Evolutionary conservation across 108 stramenopile species (phyloP), one percentile per base, ranked within the genome.

Genomic region (Cyclotella cryptica): DNA sequence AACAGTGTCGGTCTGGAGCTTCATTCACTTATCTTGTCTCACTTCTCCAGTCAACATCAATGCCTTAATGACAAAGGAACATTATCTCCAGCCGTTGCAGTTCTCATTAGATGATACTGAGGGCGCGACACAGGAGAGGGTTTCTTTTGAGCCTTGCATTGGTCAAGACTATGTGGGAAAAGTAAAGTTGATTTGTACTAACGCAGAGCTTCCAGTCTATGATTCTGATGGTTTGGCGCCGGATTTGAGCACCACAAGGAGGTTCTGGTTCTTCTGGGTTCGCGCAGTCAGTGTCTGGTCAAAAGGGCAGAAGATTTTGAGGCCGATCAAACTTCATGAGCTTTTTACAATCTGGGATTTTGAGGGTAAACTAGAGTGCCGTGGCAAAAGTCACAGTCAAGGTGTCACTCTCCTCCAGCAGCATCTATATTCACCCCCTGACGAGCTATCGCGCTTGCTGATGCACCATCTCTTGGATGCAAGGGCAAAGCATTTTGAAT

Each of bases 251-350:
- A 9, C 5, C n/a, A 39, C 15, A 1, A 30, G 12, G 14, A 35
- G 60, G 35, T 61, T 61, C 35, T 52, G 53, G 55, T 52, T 51
- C 40, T 71, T 71, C 21, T 71, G 69, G 69, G 54, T 71, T 14
- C 1, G 28, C 4, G 54, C 69, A 24, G 28, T 15, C 15, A 26
- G 22, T 57, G 54, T 58, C 10, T 58, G 54, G 69, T 14, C 27
- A 17, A 61, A 35, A 24, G 10, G 8, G 0, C 18, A 43, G 21
- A 52, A 52, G 26, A 26, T 71, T 18, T 11, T 71, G 13, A n/a
- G 54, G 43, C 24, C 29, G 10, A 24, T 71, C 21, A 22, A 10
- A 10, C 29, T 58, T 7, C 30, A 71, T 35, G 55, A 71, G 39
- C 22, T 71, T 1, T 43, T 43, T 43, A 22, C 69, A 14, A 58